Conservation (phyloP, 148 eudicot genomes). For the Rheum nobile region DNA sequence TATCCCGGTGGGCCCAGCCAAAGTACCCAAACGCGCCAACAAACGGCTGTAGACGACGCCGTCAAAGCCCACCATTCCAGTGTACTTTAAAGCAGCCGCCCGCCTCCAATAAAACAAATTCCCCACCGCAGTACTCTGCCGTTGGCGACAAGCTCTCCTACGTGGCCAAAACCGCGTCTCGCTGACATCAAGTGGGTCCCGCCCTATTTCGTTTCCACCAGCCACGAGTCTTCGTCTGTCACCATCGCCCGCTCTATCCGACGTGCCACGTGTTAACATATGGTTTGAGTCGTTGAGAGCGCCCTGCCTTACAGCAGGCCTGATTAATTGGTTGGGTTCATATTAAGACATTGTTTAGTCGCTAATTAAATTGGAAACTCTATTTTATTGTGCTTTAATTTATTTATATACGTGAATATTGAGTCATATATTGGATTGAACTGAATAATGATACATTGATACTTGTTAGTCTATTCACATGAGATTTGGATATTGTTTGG, state of each 20-base stretch:
- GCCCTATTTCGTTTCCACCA: neutral
- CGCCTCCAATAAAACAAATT: neutral
- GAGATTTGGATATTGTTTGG: no score
- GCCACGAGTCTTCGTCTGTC: slow-evolving; percentile 3
- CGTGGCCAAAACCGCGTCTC: neutral
- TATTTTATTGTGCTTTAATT: no score
- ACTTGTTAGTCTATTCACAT: no score
- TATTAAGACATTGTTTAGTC: no score
- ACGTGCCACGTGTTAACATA: neutral
- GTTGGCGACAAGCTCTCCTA: neutral
- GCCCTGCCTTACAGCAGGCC: neutral
- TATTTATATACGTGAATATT: no score
- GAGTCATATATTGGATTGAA: no score
- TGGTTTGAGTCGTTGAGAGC: neutral
- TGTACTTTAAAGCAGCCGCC: neutral
- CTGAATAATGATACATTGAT: no score
- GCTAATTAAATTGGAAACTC: no score
- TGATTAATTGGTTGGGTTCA: neutral
- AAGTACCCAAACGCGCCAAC: neutral
- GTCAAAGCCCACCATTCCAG: neutral
- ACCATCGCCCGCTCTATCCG: neutral
- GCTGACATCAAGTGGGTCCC: slow-evolving; percentile 4
- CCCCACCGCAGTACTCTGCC: neutral
- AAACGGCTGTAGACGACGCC: neutral
- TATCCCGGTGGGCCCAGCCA: neutral